A percentile compares a stretch with the other conserved stretches of the same genome.
phyloP scores from a whole-genome alignment of 345 rosid genomes.

The Salix brachista region DNA sequence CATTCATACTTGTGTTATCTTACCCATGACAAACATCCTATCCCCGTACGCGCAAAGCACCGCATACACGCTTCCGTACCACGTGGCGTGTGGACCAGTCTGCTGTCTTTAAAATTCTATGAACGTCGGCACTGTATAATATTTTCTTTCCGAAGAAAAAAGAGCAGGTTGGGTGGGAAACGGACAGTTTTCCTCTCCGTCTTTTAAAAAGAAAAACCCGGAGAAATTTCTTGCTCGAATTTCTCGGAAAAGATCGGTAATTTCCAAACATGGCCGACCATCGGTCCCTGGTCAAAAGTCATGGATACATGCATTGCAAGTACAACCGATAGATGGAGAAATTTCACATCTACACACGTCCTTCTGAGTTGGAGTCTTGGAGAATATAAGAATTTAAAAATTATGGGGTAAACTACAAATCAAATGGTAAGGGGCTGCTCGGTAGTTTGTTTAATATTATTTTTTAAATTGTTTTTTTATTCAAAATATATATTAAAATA shows the following conservation, averaged over 20 bases:
- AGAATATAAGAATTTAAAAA: background rate
- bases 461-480: too few species aligned
- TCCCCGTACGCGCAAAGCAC: background rate
- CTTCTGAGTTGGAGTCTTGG: background rate
- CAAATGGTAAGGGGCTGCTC: background rate
- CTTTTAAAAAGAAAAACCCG: background rate
- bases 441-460: too few species aligned
- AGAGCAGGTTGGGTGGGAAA: background rate
- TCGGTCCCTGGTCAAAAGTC: conserved; percentile 5
- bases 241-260: background rate
- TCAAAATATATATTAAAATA: too few species aligned
- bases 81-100: background rate
- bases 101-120: too few species aligned
- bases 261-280: background rate
- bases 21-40: too few species aligned
- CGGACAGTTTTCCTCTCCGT: background rate
- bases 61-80: background rate
- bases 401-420: background rate
- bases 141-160: too few species aligned
- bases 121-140: background rate
- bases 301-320: background rate
- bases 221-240: background rate
- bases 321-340: conserved; percentile 18
- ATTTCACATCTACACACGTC: conserved; percentile 8
- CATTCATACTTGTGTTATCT: too few species aligned